Conservation (phyloP, 2,329 filamentous ascomycete genomes). For the Pseudogymnoascus sp. region DNA sequence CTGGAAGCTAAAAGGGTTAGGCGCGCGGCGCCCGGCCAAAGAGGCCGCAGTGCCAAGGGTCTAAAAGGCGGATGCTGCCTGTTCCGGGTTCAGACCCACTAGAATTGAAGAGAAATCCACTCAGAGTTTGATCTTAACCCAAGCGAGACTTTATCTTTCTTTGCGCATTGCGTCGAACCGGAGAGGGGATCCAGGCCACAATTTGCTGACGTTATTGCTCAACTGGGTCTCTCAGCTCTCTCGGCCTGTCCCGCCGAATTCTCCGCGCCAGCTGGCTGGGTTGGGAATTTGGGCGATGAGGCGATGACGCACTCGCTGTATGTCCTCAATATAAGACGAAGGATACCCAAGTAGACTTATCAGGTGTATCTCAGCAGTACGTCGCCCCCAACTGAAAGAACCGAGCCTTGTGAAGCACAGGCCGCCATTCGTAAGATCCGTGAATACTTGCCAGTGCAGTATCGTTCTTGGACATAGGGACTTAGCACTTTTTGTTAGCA, state of each 20-base stretch:
- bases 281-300: background rate
- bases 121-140: background rate
- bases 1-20: background rate
- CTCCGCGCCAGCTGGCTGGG: background rate
- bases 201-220: background rate
- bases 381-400: background rate
- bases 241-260: background rate
- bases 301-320: background rate
- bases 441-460: background rate
- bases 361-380: no score
- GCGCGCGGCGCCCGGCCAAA: background rate
- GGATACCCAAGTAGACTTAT: background rate
- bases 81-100: background rate
- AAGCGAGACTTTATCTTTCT: background rate
- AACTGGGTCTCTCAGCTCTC: background rate
- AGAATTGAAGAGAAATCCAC: background rate
- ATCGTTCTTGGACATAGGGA: background rate
- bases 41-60: background rate
- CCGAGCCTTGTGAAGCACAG: background rate
- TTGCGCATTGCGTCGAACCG: background rate
- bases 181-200: background rate
- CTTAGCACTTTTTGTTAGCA: background rate
- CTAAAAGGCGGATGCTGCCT: constrained; percentile 2
- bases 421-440: background rate
- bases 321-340: background rate